These are phyloP conservation scores for Candolleomyces eurysporus DNA, from an alignment of 768 basidiomycete genomes.

Conservation along the genomic window DNA sequence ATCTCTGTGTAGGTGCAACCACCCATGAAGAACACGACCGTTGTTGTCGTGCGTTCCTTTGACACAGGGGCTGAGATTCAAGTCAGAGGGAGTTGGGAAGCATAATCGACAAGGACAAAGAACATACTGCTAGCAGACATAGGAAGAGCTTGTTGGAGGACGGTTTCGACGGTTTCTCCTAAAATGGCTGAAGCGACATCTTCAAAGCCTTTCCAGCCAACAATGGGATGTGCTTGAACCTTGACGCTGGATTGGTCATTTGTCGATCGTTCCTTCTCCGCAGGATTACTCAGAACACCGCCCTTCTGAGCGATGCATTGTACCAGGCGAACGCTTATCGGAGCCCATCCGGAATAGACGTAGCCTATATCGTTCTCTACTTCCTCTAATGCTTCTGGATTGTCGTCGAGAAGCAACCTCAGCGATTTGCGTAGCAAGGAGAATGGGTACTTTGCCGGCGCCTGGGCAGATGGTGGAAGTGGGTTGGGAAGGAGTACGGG, in stretches of 20 bases:
- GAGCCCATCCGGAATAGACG: slow-evolving; percentile 98
- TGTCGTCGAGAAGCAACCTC: slow-evolving; percentile 90
- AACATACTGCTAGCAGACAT: slow-evolving; percentile 33
- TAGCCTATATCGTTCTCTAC: slow-evolving; percentile 94
- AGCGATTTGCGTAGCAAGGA: slow-evolving; percentile 73
- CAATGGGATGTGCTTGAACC: slow-evolving; percentile 85
- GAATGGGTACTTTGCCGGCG: slow-evolving; percentile 67
- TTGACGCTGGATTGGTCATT: slow-evolving; percentile 39
- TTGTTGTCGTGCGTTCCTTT: slow-evolving; percentile 66
- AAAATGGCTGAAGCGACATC: slow-evolving; percentile 83
- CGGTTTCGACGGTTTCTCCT: slow-evolving; percentile 82
- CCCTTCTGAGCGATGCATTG: slow-evolving; percentile 94
- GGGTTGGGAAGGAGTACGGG: slow-evolving; percentile 66
- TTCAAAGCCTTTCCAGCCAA: slow-evolving; percentile 98
- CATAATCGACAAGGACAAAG: neutral
- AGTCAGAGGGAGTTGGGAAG: neutral
- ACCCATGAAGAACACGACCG: slow-evolving; percentile 94
- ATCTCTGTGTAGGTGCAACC: slow-evolving; percentile 98
- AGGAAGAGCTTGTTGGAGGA: slow-evolving; percentile 38
- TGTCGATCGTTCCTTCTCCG: slow-evolving; percentile 50
- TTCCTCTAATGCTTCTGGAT: slow-evolving; percentile 70
- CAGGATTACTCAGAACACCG: slow-evolving; percentile 80
- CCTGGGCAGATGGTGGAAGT: slow-evolving; percentile 48
- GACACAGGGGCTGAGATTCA: slow-evolving; percentile 12
- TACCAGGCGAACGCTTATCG: slow-evolving; percentile 85